phyloP scores from a whole-genome alignment of 2,329 filamentous ascomycete species.

The Aspergillus tubingensis region DNA sequence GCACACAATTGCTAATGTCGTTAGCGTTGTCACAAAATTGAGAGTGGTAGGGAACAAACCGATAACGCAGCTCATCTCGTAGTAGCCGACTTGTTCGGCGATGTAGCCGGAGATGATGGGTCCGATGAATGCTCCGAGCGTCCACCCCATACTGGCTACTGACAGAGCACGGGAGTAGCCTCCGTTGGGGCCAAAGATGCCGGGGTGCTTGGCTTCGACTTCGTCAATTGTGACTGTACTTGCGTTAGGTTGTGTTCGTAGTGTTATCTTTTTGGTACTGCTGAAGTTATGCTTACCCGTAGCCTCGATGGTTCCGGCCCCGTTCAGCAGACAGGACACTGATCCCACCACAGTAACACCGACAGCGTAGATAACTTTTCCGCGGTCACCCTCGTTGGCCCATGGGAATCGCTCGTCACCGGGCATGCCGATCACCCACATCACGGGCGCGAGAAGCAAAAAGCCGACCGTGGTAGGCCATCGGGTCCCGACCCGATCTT shows the following conservation, averaged over 20 bases:
- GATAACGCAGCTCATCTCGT: conserved; percentile 24
- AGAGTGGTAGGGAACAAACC: conserved; percentile 14
- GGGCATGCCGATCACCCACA: conserved; percentile 33
- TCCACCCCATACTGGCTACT: conserved; percentile 29
- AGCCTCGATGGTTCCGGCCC: conserved; percentile 32
- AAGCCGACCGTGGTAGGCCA: conserved; percentile 29
- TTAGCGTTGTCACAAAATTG: background rate
- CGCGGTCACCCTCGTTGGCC: conserved; percentile 20
- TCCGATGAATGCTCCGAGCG: conserved; percentile 25
- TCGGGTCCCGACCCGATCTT: conserved; percentile 28
- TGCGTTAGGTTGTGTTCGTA: background rate
- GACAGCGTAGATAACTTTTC: conserved; percentile 25
- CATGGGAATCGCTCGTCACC: conserved; percentile 31
- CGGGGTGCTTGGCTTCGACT: conserved; percentile 22
- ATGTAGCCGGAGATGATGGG: conserved; percentile 25
- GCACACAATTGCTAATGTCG: conserved; percentile 18
- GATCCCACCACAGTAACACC: conserved; percentile 25
- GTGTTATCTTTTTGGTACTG: too few species aligned
- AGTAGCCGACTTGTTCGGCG: conserved; percentile 24
- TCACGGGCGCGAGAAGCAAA: conserved; percentile 22
- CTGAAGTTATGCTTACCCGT: conserved; percentile 25
- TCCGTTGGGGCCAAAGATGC: conserved; percentile 30
- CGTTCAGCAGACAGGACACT: conserved; percentile 28
- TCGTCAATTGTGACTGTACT: conserved; percentile 23
- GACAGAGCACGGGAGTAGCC: conserved; percentile 29